Base-by-base conservation (phyloP, 2,329 filamentous ascomycete species). In the Neonectria coccinea region DNA sequence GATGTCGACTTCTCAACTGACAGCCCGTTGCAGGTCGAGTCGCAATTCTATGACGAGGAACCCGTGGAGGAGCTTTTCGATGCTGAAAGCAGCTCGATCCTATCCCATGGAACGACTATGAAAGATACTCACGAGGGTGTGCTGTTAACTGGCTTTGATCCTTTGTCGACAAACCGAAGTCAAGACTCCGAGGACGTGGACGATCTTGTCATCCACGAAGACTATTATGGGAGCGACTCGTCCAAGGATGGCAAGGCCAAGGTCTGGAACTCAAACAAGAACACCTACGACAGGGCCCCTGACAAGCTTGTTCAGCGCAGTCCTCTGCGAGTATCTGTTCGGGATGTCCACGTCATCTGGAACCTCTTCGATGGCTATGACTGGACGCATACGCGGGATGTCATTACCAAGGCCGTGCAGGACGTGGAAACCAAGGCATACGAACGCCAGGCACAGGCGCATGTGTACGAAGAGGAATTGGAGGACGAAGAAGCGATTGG, bases 281-380 rank as follows among this genome's bases (percentile, higher is more conserved):
- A 95, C 71, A 88, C 86, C 1, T 96, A 96, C 71, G 90, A 91
- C 58, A 82, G 85, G 45, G 85, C 88, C 1, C 89, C 91, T 47
- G 84, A 87, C 54, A 77, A 81, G 10, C 88, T 90, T 66, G 82
- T 90, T 9, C 84, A 85, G 42, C 84, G 84, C 57, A 92, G 91
- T 66, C 93, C 95, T 6, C 80, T 99, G 14, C 90, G 89, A 67
- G 84, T 97, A 3, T 89, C 89, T 5, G 86, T 98, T 16, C 90
- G 92, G 27, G 93, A 97, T 74, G 90, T 97, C 6, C 93, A 98
- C 76, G 83, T 97, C 56, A 97, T 98, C 64, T 99, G 96, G 96
- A 97, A 99, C 74, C 83, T 99, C 1, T 97, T 96, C 78, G 96
- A 99, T 81, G 96, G 96, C 1, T 99, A 97, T 76, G 97, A 99